phyloP scores from a whole-genome alignment of 2,329 filamentous ascomycete species.

The Cephalotrichum gorgonifer region DNA sequence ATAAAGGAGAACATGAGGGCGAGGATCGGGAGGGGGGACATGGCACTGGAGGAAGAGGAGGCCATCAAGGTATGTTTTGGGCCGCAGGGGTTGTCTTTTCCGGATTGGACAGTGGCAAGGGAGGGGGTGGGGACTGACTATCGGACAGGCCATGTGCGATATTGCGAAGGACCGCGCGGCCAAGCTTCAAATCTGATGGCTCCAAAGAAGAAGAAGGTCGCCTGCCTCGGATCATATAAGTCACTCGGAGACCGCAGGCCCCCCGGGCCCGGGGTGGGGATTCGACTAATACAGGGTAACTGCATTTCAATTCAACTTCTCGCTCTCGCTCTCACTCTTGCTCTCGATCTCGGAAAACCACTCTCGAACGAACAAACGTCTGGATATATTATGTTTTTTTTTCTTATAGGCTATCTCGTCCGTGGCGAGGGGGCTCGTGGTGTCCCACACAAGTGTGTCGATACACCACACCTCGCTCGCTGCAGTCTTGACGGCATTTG shows the following conservation, averaged over 20 bases:
- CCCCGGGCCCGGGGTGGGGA: no score
- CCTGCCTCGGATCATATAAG: neutral
- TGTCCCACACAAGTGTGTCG: neutral
- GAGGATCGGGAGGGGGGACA: constrained; percentile 60
- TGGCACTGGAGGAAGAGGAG: constrained; percentile 57
- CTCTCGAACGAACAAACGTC: neutral
- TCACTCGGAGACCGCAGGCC: no score
- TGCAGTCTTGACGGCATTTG: neutral
- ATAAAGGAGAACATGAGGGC: constrained; percentile 76
- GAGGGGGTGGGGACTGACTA: no score
- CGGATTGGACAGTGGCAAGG: neutral
- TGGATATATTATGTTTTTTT: neutral
- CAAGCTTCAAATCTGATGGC: constrained; percentile 37
- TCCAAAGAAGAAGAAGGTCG: neutral
- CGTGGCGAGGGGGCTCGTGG: neutral
- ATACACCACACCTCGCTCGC: neutral
- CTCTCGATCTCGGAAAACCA: neutral
- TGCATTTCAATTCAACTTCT: neutral
- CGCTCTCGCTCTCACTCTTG: no score
- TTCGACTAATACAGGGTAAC: no score
- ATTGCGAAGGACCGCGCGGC: constrained; percentile 72
- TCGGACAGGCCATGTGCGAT: constrained; percentile 70
- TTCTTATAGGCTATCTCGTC: neutral
- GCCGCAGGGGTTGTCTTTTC: neutral
- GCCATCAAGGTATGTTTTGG: constrained; percentile 57